phyloP scores from a whole-genome alignment of 768 basidiomycete species.

The Amanita rubescens region DNA sequence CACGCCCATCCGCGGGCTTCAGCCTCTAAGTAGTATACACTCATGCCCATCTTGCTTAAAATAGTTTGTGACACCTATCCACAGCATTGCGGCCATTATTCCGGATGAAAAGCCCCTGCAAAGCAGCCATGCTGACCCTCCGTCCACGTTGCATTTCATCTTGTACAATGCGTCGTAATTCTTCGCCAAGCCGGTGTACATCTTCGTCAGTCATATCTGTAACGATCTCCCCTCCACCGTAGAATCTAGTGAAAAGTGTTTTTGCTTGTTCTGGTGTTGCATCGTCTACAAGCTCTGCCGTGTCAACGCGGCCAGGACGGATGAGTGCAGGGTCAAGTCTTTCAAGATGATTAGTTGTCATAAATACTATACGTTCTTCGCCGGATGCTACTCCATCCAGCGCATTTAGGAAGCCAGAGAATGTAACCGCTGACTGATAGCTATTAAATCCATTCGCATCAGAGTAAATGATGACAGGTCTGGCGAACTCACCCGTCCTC shows the following conservation, averaged over 20 bases:
- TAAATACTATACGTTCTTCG: slow-evolving; percentile 96
- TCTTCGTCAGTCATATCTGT: slow-evolving; percentile 24
- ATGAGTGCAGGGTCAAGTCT: slow-evolving; percentile 90
- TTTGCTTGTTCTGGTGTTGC: slow-evolving; percentile 76
- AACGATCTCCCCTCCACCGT: slow-evolving; percentile 40
- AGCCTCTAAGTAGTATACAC: slow-evolving; percentile 2
- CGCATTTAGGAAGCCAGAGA: slow-evolving; percentile 95
- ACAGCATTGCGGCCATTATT: slow-evolving; percentile 52
- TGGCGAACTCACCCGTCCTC: slow-evolving; percentile 78
- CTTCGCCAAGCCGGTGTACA: slow-evolving; percentile 38
- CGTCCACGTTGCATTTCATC: slow-evolving; percentile 43
- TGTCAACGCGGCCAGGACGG: slow-evolving; percentile 91
- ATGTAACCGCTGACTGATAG: slow-evolving; percentile 92
- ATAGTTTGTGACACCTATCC: slow-evolving; percentile 38
- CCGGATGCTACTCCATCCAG: slow-evolving; percentile 97
- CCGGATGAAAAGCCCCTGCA: slow-evolving; percentile 94
- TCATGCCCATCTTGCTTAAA: slow-evolving; percentile 20
- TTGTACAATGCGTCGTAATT: slow-evolving; percentile 47
- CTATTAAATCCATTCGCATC: slow-evolving; percentile 30
- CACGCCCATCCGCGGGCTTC: slow-evolving; percentile 13
- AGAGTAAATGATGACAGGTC: background rate
- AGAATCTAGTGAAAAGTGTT: slow-evolving; percentile 78
- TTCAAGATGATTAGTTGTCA: slow-evolving; percentile 97
- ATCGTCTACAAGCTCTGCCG: slow-evolving; percentile 78
- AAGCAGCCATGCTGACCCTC: slow-evolving; percentile 87